phyloP scores from a whole-genome alignment of 345 rosid genomes.

The Syzygium aqueum region DNA sequence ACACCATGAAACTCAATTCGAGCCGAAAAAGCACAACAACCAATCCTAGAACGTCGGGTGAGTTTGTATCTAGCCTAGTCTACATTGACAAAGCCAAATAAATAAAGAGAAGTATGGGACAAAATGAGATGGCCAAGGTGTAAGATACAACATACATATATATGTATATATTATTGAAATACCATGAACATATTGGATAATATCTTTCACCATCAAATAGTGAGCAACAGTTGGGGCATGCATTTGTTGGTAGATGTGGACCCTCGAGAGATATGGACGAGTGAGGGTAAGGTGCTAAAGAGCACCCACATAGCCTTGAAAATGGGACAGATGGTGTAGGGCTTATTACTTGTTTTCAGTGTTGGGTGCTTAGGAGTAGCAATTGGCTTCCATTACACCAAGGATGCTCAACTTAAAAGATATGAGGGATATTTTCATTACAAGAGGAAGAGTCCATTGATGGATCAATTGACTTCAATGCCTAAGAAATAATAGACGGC shows the following conservation, averaged over 20 bases:
- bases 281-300: background rate
- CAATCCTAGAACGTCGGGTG: background rate
- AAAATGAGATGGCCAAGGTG: background rate
- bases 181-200: background rate
- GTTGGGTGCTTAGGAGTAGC: background rate
- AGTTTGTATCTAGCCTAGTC: background rate
- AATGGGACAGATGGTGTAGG: background rate
- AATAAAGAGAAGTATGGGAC: background rate
- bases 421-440: background rate
- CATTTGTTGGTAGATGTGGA: background rate
- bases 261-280: background rate
- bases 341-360: no score
- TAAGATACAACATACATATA: background rate
- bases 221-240: background rate
- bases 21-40: background rate
- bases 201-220: background rate
- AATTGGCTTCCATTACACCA: background rate
- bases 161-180: no score
- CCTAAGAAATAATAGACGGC: background rate
- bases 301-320: background rate
- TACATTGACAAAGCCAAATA: background rate
- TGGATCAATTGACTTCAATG: background rate
- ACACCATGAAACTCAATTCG: background rate
- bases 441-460: background rate
- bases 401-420: background rate